phyloP scores from a whole-genome alignment of 2,329 filamentous ascomycete species.

The Ascosphaera apis region DNA sequence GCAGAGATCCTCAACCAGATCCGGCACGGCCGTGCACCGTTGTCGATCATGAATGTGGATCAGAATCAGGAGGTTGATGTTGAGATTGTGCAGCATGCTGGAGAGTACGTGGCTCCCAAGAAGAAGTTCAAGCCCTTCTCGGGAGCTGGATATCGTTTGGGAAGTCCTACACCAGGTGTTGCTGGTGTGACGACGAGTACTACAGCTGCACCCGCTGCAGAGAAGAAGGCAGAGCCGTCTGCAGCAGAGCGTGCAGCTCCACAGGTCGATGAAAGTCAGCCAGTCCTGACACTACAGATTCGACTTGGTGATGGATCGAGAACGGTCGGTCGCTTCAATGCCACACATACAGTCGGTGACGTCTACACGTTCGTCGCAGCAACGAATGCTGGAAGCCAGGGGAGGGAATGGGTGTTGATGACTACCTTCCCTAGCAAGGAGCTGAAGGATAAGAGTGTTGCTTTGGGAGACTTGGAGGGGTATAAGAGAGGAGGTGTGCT shows the following conservation, averaged over 20 bases:
- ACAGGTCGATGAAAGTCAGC: slow-evolving; percentile 32
- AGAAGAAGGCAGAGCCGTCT: slow-evolving; percentile 6
- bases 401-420: slow-evolving; percentile 35
- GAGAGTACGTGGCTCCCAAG: slow-evolving; percentile 40
- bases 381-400: slow-evolving; percentile 25
- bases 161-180: slow-evolving; percentile 37
- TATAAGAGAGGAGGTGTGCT: slow-evolving; percentile 28
- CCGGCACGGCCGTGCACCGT: slow-evolving; percentile 37
- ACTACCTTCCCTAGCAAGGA: slow-evolving; percentile 44
- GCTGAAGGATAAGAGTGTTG: slow-evolving; percentile 28
- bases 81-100: slow-evolving; percentile 38
- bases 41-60: slow-evolving; percentile 38
- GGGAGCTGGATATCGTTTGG: slow-evolving; percentile 36
- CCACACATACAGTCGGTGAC: slow-evolving; percentile 39
- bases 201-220: slow-evolving; percentile 7
- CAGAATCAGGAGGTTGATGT: slow-evolving; percentile 42
- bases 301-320: slow-evolving; percentile 40
- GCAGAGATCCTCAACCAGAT: slow-evolving; percentile 38
- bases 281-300: slow-evolving; percentile 36
- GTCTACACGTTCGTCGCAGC: slow-evolving; percentile 38
- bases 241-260: slow-evolving; percentile 16
- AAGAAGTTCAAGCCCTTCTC: slow-evolving; percentile 40
- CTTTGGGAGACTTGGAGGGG: slow-evolving; percentile 24
- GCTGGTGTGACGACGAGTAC: slow-evolving; percentile 9
- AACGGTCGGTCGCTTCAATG: slow-evolving; percentile 39